Evolutionary conservation across 2,329 filamentous ascomycete species (phyloP).

Genomic region (Furcasterigmium sp.): DNA sequence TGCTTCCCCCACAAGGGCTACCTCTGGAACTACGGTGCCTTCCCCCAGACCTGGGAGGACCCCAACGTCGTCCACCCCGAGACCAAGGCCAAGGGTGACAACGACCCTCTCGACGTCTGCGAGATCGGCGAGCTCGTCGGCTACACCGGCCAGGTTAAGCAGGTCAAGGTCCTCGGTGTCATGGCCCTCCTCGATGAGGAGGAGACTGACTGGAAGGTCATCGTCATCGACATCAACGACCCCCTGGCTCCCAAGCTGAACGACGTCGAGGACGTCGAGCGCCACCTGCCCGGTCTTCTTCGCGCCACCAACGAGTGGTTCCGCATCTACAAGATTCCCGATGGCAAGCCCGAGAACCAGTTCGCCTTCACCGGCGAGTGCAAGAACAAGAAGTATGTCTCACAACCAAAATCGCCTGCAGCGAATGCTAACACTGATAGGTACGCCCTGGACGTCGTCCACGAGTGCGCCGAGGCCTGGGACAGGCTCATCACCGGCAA

Average conservation of each 20-base stretch:
- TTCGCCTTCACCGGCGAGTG: conserved; percentile 99
- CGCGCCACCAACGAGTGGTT: conserved; percentile 99
- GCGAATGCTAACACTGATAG: too few species aligned
- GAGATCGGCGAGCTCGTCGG: conserved; percentile 98
- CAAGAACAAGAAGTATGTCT: conserved; percentile 96
- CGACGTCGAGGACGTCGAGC: conserved; percentile 98
- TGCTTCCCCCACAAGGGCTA: conserved; percentile 99
- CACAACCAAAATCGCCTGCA: too few species aligned
- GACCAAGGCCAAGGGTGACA: conserved; percentile 99
- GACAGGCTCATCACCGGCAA: conserved; percentile 93
- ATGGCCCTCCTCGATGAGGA: conserved; percentile 99
- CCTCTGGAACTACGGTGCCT: conserved; percentile 99
- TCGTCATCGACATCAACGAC: conserved; percentile 98
- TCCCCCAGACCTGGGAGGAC: conserved; percentile 99
- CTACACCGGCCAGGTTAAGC: conserved; percentile 95
- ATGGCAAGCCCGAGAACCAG: conserved; percentile 99
- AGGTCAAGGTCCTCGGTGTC: conserved; percentile 98
- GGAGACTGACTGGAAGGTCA: conserved; percentile 99
- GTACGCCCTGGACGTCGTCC: conserved; percentile 92
- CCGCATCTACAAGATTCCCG: conserved; percentile 99
- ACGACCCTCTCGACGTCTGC: conserved; percentile 98
- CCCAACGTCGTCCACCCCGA: conserved; percentile 93
- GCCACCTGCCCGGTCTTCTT: conserved; percentile 92
- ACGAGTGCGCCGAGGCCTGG: conserved; percentile 96
- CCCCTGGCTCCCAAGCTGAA: conserved; percentile 94